Conservation (phyloP, 164 flowering plant genomes). For the Euptelea pleiosperma region DNA sequence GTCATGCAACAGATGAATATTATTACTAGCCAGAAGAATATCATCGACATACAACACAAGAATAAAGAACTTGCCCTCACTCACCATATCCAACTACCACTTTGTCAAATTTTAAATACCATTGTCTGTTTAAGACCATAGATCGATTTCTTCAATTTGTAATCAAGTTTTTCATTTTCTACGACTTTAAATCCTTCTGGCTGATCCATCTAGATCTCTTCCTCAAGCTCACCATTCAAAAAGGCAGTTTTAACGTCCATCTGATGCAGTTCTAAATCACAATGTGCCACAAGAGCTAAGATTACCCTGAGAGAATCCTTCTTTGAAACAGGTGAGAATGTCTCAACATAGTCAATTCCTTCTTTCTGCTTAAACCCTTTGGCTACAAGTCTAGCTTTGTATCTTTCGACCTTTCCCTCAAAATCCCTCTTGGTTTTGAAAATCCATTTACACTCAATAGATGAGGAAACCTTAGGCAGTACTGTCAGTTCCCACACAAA, state of each 20-base stretch:
- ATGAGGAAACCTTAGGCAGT: too few relatives aligned
- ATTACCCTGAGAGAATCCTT: not conserved
- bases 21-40: too few relatives aligned
- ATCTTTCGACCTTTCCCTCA: not conserved
- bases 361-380: not conserved
- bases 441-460: too few relatives aligned
- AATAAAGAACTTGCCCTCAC: too few relatives aligned
- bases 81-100: too few relatives aligned
- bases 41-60: too few relatives aligned
- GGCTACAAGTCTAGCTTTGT: not conserved
- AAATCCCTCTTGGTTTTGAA: conserved; percentile 4
- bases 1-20: too few relatives aligned
- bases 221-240: not conserved
- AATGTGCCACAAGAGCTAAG: not conserved
- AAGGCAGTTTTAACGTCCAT: conserved; percentile 5
- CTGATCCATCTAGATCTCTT: conserved; percentile 6
- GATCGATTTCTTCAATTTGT: too few relatives aligned
- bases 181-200: conserved; percentile 3
- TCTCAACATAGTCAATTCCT: not conserved
- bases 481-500: not conserved
- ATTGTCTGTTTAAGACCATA: too few relatives aligned
- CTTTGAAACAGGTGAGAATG: not conserved
- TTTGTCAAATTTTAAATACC: too few relatives aligned
- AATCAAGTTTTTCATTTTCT: too few relatives aligned
- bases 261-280: conserved; percentile 2